Evolutionary conservation across 306 rosid genomes (phyloP).

Genomic region (Myrica gale): DNA sequence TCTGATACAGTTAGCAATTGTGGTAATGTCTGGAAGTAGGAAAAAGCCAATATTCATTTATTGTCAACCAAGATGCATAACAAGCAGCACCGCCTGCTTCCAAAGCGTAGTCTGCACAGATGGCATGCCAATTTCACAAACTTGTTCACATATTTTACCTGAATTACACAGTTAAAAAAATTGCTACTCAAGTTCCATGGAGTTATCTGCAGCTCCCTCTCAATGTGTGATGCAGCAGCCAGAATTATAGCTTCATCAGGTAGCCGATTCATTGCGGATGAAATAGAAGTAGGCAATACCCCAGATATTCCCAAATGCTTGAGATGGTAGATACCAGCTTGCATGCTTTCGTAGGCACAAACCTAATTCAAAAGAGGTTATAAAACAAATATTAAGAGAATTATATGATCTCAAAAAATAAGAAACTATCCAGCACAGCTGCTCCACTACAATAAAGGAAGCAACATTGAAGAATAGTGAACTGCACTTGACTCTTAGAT

Average conservation of each 20-base stretch:
- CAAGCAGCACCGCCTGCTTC: conserved; percentile 6
- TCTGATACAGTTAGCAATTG: not conserved
- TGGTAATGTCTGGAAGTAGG: not conserved
- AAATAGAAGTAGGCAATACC: conserved; percentile 75
- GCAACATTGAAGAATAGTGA: no score
- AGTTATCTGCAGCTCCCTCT: conserved; percentile 93
- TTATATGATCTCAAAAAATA: not conserved
- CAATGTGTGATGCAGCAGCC: conserved; percentile 98
- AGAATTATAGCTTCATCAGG: conserved; percentile 92
- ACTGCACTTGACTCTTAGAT: not conserved
- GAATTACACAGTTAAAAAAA: conserved; percentile 87
- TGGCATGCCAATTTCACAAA: conserved; percentile 13
- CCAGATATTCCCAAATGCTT: conserved; percentile 90
- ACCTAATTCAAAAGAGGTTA: conserved; percentile 47
- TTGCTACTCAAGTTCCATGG: conserved; percentile 99
- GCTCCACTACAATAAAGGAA: not conserved
- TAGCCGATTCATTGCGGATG: conserved; percentile 92
- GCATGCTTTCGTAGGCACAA: conserved; percentile 97
- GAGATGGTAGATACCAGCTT: conserved; percentile 91
- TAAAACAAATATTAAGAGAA: conserved; percentile 2
- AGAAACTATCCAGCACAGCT: not conserved
- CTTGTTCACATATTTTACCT: conserved; percentile 51
- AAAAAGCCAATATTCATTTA: not conserved
- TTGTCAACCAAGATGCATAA: not conserved
- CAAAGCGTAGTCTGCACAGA: conserved; percentile 20